These are phyloP conservation scores for Mercurialis annua DNA, from an alignment of 345 rosid genomes.

Conservation along the genomic window DNA sequence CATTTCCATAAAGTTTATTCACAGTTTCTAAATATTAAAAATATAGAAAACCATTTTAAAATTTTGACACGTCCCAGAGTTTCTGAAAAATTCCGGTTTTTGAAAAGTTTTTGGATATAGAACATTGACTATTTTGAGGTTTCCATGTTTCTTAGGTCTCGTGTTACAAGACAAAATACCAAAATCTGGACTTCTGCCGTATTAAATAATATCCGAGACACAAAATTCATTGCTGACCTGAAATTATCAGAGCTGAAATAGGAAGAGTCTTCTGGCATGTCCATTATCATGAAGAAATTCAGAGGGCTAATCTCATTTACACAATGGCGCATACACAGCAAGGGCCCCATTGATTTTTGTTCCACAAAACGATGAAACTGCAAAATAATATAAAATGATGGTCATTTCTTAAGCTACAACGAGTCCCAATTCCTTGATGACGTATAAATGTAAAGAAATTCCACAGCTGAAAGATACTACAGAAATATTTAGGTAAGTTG, in stretches of 20 bases:
- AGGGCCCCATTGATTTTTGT: slow-evolving; percentile 49
- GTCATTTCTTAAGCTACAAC: background rate
- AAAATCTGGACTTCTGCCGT: too few relatives aligned
- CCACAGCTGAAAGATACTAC: background rate
- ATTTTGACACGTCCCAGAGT: too few relatives aligned
- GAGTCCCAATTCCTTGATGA: background rate
- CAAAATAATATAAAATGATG: slow-evolving; percentile 12
- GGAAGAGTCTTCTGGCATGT: slow-evolving; percentile 53
- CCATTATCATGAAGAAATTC: slow-evolving; percentile 59
- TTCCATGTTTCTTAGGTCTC: too few relatives aligned
- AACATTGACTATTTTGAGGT: too few relatives aligned
- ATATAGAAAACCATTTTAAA: too few relatives aligned
- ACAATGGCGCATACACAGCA: slow-evolving; percentile 40
- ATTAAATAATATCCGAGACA: background rate
- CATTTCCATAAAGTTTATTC: too few relatives aligned
- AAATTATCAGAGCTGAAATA: slow-evolving; percentile 74
- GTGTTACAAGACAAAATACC: too few relatives aligned
- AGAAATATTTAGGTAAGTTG: background rate
- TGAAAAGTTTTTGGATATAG: too few relatives aligned
- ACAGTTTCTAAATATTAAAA: too few relatives aligned
- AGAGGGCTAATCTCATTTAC: slow-evolving; percentile 54
- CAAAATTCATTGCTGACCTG: slow-evolving; percentile 44
- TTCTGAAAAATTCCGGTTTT: too few relatives aligned
- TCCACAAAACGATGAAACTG: slow-evolving; percentile 73
- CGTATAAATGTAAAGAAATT: background rate